Evolutionary conservation across 2,329 filamentous ascomycete genomes (phyloP), one percentile per base, ranked within the genome.

Genomic region (Mariannaea elegans): DNA sequence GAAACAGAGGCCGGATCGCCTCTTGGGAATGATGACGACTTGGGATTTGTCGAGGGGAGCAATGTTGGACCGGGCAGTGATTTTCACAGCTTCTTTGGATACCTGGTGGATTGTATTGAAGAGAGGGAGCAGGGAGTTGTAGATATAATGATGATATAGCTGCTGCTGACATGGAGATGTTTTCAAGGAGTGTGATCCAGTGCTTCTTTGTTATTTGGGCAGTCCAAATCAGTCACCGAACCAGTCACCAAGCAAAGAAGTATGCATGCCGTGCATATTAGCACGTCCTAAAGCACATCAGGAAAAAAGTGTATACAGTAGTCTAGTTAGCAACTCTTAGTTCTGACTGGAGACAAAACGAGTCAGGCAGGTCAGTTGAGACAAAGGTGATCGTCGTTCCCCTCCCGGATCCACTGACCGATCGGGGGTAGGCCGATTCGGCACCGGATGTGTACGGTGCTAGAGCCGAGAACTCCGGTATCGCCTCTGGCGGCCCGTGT

Each of bases 91-190:
- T 44, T 38, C 36, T 53, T 49, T 34, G 44, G 47, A 54, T 50
- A 49, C 45, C 39, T 32, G 44, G 32, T 49, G 56, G 39, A 59
- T 34, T 46, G 56, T 49, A 48, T 50, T 27, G 56, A 54, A 42
- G 56, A 54, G 49, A 54, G 29, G 39, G 42, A 32, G 42, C 21
- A 34, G 10, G 13, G 32, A 7, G 32, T 9, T 49, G 51, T 44
- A 59, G 51, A 59, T 59, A 55, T 55, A 55, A 54, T 59, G 23
- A 59, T n/a, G 45, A 50, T 38, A 55, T 45, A 59, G 39, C 50
- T 21, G 23, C 49, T 39, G 50, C 39, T 21, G 50, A 52, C 27
- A 34, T 16, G 18, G 34, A 21, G n/a, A 31, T 24, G 4, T 47
- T 2, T n/a, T 18, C 14, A 55, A 12, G 32, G 9, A 21, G n/a